phyloP scores from a whole-genome alignment of 441 rosid genomes.

The Biscutella laevigata region DNA sequence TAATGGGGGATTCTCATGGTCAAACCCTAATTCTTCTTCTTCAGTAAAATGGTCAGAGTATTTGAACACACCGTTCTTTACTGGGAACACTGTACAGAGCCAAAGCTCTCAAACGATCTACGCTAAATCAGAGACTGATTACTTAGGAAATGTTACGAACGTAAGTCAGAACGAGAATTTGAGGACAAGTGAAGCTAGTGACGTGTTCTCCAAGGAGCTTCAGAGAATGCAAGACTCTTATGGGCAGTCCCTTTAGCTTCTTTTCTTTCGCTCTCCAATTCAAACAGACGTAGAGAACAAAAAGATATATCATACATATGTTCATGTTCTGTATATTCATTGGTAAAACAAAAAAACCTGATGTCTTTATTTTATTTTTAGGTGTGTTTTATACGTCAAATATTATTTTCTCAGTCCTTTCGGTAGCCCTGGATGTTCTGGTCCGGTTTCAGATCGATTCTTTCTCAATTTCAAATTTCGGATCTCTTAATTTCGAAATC shows the following conservation, averaged over 20 bases:
- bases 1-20: conserved; percentile 39
- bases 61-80: conserved; percentile 40
- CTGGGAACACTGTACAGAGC: conserved; percentile 34
- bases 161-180: conserved; percentile 27
- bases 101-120: conserved; percentile 39
- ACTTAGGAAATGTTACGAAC: conserved; percentile 31
- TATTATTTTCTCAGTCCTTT: conserved; percentile 19
- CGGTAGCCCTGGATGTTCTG: no score
- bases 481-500: no score
- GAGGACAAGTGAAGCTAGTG: conserved; percentile 24
- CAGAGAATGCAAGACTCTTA: conserved; percentile 54
- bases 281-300: conserved; percentile 19
- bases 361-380: conserved; percentile 10
- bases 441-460: no score
- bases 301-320: conserved; percentile 20
- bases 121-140: conserved; percentile 39
- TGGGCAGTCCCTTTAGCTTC: conserved; percentile 41
- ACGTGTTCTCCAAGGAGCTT: conserved; percentile 37
- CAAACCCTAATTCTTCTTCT: conserved; percentile 22
- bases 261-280: not conserved
- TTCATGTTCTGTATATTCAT: conserved; percentile 24
- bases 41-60: conserved; percentile 60
- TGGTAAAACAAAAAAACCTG: not conserved
- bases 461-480: no score
- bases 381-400: conserved; percentile 27